Evolutionary conservation across 139 green algal species (phyloP), one percentile per base, ranked within the genome.

Genomic region (Tetradesmus obliquus): DNA sequence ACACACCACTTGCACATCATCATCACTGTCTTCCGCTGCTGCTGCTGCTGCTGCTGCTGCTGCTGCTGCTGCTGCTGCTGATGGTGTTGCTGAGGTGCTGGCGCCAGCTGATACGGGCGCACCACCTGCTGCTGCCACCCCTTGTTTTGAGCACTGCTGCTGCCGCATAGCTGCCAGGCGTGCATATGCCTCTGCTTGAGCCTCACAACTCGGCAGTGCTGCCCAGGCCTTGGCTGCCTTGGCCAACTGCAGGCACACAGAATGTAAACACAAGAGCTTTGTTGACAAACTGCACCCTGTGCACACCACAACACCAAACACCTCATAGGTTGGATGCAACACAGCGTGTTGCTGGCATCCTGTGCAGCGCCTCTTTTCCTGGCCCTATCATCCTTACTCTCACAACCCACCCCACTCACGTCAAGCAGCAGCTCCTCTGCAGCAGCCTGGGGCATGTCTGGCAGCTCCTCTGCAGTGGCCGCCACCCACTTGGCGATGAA

Each of bases 401-500:
- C 13, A 79, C 71, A 79, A 13, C 0, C 71, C 71, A 79, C 71
- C 9, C 20, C 15, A 91, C 88, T 84, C 24, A 91, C 88, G n/a
- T 91, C 71, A 1, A 91, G 82, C 83, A 96, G 74, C 91, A 84
- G 81, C 87, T 83, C 79, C 17, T 88, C 17, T 6, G 66, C 66
- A 76, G 66, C 66, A 24, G 66, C 66, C 66, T 76, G 15, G 15
- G 55, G 32, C 3, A 24, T 79, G 19, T 6, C 10, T 2, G 22
- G 12, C n/a, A 71, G 9, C 2, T 54, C 62, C 53, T 80, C 88
- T 54, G 58, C 82, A 17, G n/a, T 32, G 45, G 20, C 55, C 15
- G 89, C 60, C 15, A 90, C 93, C 55, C 82, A 89, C 9, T 90
- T 94, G 51, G 69, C 72, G 55, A 95, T 90, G 88, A 91, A 95